Conservation (phyloP, 2,329 filamentous ascomycete genomes). For the Aquanectria penicillioides region DNA sequence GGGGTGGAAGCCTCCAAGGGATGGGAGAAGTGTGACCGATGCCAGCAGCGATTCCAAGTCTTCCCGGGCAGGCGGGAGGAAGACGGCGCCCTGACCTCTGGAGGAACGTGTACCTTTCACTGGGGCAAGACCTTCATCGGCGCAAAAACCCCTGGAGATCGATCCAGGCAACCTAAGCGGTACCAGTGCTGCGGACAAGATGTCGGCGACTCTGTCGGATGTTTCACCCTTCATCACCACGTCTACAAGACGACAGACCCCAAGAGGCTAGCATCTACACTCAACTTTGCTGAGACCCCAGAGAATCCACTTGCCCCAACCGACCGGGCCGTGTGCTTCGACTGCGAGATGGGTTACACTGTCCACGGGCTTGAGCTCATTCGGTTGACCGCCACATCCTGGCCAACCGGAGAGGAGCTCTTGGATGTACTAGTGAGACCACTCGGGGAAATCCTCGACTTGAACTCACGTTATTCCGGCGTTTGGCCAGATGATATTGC, state of each 20-base stretch:
- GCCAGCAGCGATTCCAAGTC: slow-evolving; percentile 86
- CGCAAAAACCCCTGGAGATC: slow-evolving; percentile 64
- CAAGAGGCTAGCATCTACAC: slow-evolving; percentile 78
- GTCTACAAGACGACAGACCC: slow-evolving; percentile 87
- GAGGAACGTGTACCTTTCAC: slow-evolving; percentile 84
- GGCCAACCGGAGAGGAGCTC: slow-evolving; percentile 80
- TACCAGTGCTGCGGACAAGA: slow-evolving; percentile 84
- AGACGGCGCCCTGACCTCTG: slow-evolving; percentile 79
- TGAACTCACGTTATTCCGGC: slow-evolving; percentile 93
- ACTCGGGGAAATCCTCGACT: slow-evolving; percentile 83
- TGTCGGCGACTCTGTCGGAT: slow-evolving; percentile 79
- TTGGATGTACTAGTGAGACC: slow-evolving; percentile 89
- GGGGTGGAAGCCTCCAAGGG: slow-evolving; percentile 75
- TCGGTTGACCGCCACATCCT: slow-evolving; percentile 86
- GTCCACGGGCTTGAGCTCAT: slow-evolving; percentile 88
- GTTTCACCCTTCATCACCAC: slow-evolving; percentile 75
- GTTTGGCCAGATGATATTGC: slow-evolving; percentile 82
- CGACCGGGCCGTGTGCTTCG: slow-evolving; percentile 80
- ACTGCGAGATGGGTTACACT: slow-evolving; percentile 98
- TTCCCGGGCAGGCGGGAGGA: slow-evolving; percentile 84
- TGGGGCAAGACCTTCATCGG: slow-evolving; percentile 76
- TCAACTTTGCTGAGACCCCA: slow-evolving; percentile 85
- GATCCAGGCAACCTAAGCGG: slow-evolving; percentile 66
- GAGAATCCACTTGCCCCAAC: slow-evolving; percentile 62
- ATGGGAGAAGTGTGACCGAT: slow-evolving; percentile 91